phyloP scores from a whole-genome alignment of 805 yeast genomes.

The Crinitomyces ghanaensis region DNA sequence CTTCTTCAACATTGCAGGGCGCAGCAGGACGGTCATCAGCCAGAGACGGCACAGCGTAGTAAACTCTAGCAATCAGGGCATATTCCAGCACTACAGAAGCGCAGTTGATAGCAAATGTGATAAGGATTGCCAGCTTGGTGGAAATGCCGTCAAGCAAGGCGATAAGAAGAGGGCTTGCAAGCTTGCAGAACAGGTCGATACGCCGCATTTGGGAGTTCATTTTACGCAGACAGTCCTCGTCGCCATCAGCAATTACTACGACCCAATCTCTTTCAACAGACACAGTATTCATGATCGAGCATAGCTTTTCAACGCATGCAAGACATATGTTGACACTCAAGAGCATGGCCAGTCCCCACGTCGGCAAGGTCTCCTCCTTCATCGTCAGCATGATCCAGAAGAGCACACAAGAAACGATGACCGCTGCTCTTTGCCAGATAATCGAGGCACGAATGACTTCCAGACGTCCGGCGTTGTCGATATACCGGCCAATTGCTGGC shows the following conservation, averaged over 20 bases:
- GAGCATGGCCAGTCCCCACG: neutral
- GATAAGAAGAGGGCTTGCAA: conserved; percentile 29
- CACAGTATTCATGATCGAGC: conserved; percentile 28
- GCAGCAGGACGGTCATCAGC: conserved; percentile 5
- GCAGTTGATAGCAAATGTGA: conserved; percentile 22
- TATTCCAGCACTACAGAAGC: conserved; percentile 27
- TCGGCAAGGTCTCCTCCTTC: neutral
- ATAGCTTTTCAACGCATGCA: conserved; percentile 28
- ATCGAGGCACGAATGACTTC: conserved; percentile 27
- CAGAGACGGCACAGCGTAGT: conserved; percentile 23
- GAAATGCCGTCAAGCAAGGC: conserved; percentile 22
- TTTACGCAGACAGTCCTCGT: conserved; percentile 16
- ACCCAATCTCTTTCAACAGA: conserved; percentile 34
- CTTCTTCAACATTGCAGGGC: conserved; percentile 2
- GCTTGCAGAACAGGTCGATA: conserved; percentile 30
- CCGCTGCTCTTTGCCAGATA: conserved; percentile 23
- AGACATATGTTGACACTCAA: neutral
- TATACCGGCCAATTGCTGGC: conserved; percentile 21
- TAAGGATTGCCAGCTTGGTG: conserved; percentile 19
- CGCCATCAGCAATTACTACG: conserved; percentile 25
- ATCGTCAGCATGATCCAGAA: conserved; percentile 14
- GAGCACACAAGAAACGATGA: conserved; percentile 19
- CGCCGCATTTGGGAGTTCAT: conserved; percentile 29
- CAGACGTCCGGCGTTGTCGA: conserved; percentile 24
- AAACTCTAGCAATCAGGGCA: conserved; percentile 26